Evolutionary conservation across 2,329 filamentous ascomycete genomes (phyloP).

Genomic region (Trichoderma koningiopsis): DNA sequence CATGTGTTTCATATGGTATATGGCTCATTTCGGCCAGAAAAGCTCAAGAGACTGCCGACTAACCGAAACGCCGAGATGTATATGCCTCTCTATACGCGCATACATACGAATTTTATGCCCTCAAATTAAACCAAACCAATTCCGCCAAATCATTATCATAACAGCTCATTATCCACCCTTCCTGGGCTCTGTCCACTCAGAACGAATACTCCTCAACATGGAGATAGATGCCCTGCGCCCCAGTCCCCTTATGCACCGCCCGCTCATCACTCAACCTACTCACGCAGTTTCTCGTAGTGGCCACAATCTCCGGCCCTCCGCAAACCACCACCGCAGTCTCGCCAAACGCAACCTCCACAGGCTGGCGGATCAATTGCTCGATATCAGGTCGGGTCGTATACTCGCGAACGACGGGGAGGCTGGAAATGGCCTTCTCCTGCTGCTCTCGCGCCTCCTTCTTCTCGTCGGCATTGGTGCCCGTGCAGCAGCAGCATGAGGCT

Average conservation of each 20-base stretch:
- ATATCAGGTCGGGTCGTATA: slow-evolving; percentile 54
- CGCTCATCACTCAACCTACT: slow-evolving; percentile 60
- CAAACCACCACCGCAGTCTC: slow-evolving; percentile 65
- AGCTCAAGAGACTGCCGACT: not conserved
- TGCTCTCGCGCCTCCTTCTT: not conserved
- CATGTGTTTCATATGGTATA: not conserved
- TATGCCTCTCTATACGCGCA: not conserved
- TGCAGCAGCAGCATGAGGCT: slow-evolving; percentile 33
- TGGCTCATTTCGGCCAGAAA: not conserved
- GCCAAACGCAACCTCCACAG: slow-evolving; percentile 60
- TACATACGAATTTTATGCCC: not conserved
- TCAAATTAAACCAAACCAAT: not conserved
- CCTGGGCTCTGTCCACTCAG: slow-evolving; percentile 30
- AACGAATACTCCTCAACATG: slow-evolving; percentile 64
- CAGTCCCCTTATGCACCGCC: slow-evolving; percentile 65
- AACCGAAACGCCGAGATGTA: not conserved
- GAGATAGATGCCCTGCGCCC: slow-evolving; percentile 63
- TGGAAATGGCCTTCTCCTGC: not conserved
- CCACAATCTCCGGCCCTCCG: slow-evolving; percentile 58
- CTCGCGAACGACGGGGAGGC: slow-evolving; percentile 40
- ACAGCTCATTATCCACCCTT: not conserved
- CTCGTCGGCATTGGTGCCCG: not conserved
- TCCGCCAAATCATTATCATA: slow-evolving; percentile 1
- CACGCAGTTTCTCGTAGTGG: slow-evolving; percentile 57
- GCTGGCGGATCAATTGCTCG: slow-evolving; percentile 51